Evolutionary conservation across 75 land plant species (phyloP).

Genomic region (Selaginella moellendorffii): DNA sequence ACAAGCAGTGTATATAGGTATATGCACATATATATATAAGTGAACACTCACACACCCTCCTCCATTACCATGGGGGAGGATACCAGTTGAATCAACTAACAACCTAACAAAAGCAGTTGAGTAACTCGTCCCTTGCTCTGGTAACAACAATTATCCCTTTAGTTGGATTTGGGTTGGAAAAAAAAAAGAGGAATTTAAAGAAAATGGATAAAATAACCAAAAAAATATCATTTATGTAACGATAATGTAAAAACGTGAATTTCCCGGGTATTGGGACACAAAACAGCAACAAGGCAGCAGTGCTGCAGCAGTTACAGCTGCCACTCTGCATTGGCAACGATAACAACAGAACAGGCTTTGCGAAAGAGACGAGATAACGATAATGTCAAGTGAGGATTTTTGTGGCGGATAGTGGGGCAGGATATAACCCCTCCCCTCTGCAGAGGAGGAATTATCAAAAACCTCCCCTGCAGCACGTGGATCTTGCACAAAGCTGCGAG

Average conservation of each 20-base stretch:
- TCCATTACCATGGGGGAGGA: neutral
- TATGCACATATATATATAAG: neutral
- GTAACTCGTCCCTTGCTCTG: no score
- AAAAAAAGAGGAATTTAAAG: no score
- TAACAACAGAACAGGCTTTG: neutral
- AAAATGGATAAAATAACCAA: no score
- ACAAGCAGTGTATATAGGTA: neutral
- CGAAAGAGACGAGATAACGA: neutral
- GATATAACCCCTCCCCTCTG: neutral
- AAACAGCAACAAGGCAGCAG: no score
- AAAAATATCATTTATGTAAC: no score
- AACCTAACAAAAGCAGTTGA: neutral
- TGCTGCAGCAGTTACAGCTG: conserved; percentile 1
- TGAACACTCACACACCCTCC: neutral
- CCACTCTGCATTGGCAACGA: neutral
- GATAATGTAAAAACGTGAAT: no score
- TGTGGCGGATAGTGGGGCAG: neutral
- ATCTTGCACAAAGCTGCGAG: no score
- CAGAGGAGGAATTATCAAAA: neutral
- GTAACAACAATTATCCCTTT: no score
- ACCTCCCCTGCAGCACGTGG: neutral
- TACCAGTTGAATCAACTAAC: neutral
- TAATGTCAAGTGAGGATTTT: neutral
- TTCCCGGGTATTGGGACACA: no score
- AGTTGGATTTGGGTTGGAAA: no score